These are phyloP conservation scores for Biscogniauxia mediterranea DNA, from an alignment of 2,329 filamentous ascomycete species.

Conservation along the genomic window DNA sequence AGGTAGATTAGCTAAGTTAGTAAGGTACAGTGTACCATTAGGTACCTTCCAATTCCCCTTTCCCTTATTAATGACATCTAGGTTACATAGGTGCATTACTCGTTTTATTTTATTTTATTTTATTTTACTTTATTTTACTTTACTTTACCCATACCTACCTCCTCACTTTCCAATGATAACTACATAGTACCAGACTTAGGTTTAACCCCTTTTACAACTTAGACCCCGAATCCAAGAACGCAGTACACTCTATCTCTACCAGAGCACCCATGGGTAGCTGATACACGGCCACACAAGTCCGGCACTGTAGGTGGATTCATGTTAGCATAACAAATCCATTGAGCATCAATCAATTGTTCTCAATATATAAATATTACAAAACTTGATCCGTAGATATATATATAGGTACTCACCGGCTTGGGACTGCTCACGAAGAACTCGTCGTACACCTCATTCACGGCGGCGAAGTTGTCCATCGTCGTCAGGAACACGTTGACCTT, in stretches of 20 bases:
- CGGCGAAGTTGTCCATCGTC: slow-evolving; percentile 62
- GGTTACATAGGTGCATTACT: no score
- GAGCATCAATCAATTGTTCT: slow-evolving; percentile 20
- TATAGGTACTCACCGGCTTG: slow-evolving; percentile 49
- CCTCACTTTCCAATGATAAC: no score
- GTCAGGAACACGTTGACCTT: slow-evolving; percentile 68
- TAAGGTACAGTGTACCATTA: no score
- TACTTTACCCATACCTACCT: no score
- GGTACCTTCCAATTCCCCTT: no score
- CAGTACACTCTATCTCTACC: slow-evolving; percentile 75
- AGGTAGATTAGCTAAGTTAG: no score
- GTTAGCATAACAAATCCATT: neutral
- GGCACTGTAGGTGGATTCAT: slow-evolving; percentile 31
- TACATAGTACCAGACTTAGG: neutral
- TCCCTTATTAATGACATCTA: no score
- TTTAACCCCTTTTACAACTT: slow-evolving; percentile 16
- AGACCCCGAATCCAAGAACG: slow-evolving; percentile 29
- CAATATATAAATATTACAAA: slow-evolving; percentile 33
- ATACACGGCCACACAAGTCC: slow-evolving; percentile 73
- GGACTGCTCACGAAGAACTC: slow-evolving; percentile 44
- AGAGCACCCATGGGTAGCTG: slow-evolving; percentile 68
- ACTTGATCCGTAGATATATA: slow-evolving; percentile 37
- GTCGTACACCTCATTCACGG: slow-evolving; percentile 56
- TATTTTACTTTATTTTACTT: no score
- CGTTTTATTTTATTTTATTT: no score